Conservation (phyloP, 306 rosid species). For the Inga leiocalycina region DNA sequence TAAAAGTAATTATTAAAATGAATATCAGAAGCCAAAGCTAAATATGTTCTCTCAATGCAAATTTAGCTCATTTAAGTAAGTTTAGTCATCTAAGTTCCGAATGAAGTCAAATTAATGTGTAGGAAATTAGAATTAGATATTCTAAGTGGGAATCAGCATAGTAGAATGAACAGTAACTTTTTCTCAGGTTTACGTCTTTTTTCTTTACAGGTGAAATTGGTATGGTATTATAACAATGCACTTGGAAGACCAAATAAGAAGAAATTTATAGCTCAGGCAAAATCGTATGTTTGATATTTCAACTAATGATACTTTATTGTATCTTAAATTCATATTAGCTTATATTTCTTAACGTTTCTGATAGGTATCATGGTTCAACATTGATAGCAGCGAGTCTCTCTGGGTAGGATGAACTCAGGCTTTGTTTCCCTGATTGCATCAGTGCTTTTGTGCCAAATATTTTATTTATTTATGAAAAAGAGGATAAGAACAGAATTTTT, state of each 20-base stretch:
- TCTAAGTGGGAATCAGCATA: slow-evolving; percentile 1
- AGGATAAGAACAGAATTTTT: not conserved
- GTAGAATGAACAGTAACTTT: not conserved
- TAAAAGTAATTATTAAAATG: slow-evolving; percentile 3
- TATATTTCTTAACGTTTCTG: slow-evolving; percentile 17
- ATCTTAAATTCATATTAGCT: slow-evolving; percentile 31
- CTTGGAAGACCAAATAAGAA: slow-evolving; percentile 92
- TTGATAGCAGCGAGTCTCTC: slow-evolving; percentile 91
- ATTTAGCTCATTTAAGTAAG: slow-evolving; percentile 15
- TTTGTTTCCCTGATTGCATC: not conserved
- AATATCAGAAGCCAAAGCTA: slow-evolving; percentile 21
- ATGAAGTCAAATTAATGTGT: slow-evolving; percentile 17
- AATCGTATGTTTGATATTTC: slow-evolving; percentile 64
- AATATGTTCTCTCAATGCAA: slow-evolving; percentile 20
- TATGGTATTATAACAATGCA: slow-evolving; percentile 95
- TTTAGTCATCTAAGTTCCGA: not conserved
- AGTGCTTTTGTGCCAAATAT: not conserved
- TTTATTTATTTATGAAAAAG: slow-evolving; percentile 7
- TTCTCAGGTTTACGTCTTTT: slow-evolving; percentile 22
- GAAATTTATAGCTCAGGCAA: slow-evolving; percentile 86
- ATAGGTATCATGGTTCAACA: slow-evolving; percentile 96
- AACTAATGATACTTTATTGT: slow-evolving; percentile 28
- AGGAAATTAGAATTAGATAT: not conserved
- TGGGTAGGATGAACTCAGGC: slow-evolving; percentile 56
- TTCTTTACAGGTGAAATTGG: slow-evolving; percentile 82